Percentiles rank a stretch among this genome's conserved stretches.
These are phyloP conservation scores for Vararia minispora DNA, from an alignment of 768 basidiomycete genomes.

Conservation along the genomic window DNA sequence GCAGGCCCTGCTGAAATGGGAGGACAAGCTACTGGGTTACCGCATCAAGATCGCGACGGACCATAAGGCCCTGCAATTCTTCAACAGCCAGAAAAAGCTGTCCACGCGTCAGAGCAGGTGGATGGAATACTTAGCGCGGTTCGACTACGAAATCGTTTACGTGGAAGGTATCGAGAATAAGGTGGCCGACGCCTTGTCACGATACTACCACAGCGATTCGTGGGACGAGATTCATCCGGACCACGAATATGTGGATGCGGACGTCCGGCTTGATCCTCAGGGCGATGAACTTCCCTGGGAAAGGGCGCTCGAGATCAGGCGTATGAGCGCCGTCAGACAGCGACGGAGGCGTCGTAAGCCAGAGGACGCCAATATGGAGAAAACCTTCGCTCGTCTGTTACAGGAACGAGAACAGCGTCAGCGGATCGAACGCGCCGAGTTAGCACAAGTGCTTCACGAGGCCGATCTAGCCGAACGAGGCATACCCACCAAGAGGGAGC, in stretches of 20 bases:
- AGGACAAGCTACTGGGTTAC: slow-evolving; percentile 21
- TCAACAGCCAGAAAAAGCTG: slow-evolving; percentile 15
- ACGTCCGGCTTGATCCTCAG: slow-evolving; percentile 7
- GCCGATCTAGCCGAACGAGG: too few relatives aligned
- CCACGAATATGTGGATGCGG: background rate
- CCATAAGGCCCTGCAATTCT: slow-evolving; percentile 21
- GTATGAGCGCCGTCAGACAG: background rate
- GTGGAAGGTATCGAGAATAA: background rate
- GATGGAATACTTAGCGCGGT: slow-evolving; percentile 14
- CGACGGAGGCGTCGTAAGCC: too few relatives aligned
- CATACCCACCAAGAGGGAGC: too few relatives aligned
- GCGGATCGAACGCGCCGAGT: too few relatives aligned
- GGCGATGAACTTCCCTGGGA: slow-evolving; percentile 5
- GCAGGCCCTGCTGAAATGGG: slow-evolving; percentile 22
- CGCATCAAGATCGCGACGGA: slow-evolving; percentile 18
- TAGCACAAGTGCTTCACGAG: too few relatives aligned
- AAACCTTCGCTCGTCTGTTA: too few relatives aligned
- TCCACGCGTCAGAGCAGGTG: slow-evolving; percentile 18
- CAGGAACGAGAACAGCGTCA: background rate
- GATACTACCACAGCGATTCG: slow-evolving; percentile 17
- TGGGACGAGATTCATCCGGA: background rate
- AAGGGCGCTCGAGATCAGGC: background rate
- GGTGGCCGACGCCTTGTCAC: slow-evolving; percentile 9
- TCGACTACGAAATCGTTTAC: background rate
- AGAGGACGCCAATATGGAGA: too few relatives aligned